Base-by-base conservation (phyloP, 176 grass and related monocot genomes). In the Aegilops umbellulata region DNA sequence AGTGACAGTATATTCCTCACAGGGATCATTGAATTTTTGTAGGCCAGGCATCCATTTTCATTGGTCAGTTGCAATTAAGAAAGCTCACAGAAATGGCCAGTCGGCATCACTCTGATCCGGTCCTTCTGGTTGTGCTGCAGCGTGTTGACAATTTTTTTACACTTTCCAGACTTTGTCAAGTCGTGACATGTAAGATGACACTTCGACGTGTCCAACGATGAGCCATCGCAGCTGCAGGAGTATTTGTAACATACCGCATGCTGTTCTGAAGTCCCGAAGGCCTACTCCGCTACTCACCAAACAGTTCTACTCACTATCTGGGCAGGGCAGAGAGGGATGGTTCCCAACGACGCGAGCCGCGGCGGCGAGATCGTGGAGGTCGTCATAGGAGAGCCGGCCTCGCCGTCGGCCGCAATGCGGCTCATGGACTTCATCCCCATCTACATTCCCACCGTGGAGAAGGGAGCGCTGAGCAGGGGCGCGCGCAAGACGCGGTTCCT, bases 341-440 rank as follows among this genome's bases (percentile, higher is more conserved):
- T 80, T 63, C 82, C 82, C 23, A n/a, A 85, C 38, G n/a, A 81
- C 30, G n/a, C 7, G 60, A 84, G 34, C n/a, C 29, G 23, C 68
- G 41, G 36, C 88, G 16, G 67, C 60, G 38, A 88, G 86, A 85
- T 85, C 82, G n/a, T 84, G 46, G 85, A 91, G 85, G 47, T 76
- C 35, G 20, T 81, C 51, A 24, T 22, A 31, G 53, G 69, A 38
- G 81, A 84, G 25, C 51, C 83, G 10, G 53, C 51, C 53, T 10
- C 16, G 19, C 60, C 84, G 60, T 83, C 89, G 60, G 67, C 32
- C 77, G 77, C 77, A 85, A 84, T 30, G 81, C 76, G 65, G 20
- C 90, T 94, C 39, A 36, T 85, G 46, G 92, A 99, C 80, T 92
- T 92, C 90, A 94, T 94, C 70, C 90, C 94, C 10, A 85, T 99